Base-by-base conservation (phyloP, 441 rosid species). In the Dalechampia spathulata region DNA sequence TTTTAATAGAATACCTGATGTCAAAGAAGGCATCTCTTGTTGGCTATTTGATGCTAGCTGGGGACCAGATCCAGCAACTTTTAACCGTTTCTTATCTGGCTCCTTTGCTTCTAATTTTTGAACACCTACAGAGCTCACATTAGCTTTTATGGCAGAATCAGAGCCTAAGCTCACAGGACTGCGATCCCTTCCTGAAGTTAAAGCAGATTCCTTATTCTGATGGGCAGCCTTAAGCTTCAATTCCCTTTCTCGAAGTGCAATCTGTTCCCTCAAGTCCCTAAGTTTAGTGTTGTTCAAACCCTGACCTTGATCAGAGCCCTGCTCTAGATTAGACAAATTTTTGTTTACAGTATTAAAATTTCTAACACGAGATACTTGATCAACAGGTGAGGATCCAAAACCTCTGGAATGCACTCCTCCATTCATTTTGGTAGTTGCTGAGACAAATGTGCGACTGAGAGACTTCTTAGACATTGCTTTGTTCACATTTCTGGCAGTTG, bases 201-300 rank as follows among this genome's bases (percentile, higher is more conserved):
- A 60, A 65, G 57, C 60, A 36, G 66, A 58, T 54, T 80, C 92
- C 75, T 75, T 86, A 52, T 68, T 82, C 56, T 76, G 86, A 70
- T 71, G 83, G 27, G 77, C 69, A 47, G 79, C 77, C 81, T 77
- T 92, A 56, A 80, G 81, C 79, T 79, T 92, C 78, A 79, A 72
- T 70, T 86, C 88, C 57, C 67, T 78, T 79, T 92, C 97, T 48
- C 92, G 83, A 51, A 72, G 78, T 16, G 94, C 96, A 82, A 92
- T 92, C 84, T 85, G 90, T 79, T 83, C 92, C 78, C 86, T 81
- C 74, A 92, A 77, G 59, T 89, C 97, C 71, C 40, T 77, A 63
- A 85, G 86, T 67, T 92, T 72, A 55, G 58, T 69, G 54, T 62
- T 72, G 66, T 60, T 83, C 57, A 71, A 66, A 46, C 69, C 78